Conservation (phyloP, 257 asterid genomes). For the Nicotiana tabacum region DNA sequence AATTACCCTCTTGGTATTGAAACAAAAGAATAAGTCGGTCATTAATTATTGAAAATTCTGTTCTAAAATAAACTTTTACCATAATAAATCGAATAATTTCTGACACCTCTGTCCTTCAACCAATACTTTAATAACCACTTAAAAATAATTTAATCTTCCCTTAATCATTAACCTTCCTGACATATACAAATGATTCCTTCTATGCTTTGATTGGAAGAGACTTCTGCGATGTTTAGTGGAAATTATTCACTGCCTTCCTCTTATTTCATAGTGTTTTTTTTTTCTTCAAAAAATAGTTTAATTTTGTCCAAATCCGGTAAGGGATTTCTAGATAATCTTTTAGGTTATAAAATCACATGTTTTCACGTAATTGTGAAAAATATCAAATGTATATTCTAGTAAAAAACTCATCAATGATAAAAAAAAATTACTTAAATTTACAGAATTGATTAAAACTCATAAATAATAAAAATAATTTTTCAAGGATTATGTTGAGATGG, state of each 20-base stretch:
- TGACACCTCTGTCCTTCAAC: constrained; percentile 44
- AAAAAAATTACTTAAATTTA: constrained; percentile 12
- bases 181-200: constrained; percentile 26
- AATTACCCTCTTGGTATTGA: constrained; percentile 9
- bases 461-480: too few species aligned
- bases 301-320: not conserved
- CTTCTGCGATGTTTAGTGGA: constrained; percentile 15
- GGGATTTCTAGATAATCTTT: not conserved
- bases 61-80: constrained; percentile 7
- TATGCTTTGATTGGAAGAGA: constrained; percentile 31
- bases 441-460: too few species aligned
- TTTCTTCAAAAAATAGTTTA: not conserved
- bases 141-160: constrained; percentile 7
- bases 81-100: constrained; percentile 27
- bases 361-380: not conserved
- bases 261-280: not conserved
- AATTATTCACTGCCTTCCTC: not conserved
- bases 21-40: constrained; percentile 11
- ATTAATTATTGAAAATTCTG: constrained; percentile 6
- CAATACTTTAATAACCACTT: constrained; percentile 9
- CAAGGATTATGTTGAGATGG: too few species aligned
- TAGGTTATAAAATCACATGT: not conserved
- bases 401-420: constrained; percentile 19
- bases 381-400: not conserved
- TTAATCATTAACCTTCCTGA: constrained; percentile 33